Percentiles rank a stretch among this genome's conserved stretches.
phyloP scores from a whole-genome alignment of 495 filamentous ascomycete species.

The Tuber indicum region DNA sequence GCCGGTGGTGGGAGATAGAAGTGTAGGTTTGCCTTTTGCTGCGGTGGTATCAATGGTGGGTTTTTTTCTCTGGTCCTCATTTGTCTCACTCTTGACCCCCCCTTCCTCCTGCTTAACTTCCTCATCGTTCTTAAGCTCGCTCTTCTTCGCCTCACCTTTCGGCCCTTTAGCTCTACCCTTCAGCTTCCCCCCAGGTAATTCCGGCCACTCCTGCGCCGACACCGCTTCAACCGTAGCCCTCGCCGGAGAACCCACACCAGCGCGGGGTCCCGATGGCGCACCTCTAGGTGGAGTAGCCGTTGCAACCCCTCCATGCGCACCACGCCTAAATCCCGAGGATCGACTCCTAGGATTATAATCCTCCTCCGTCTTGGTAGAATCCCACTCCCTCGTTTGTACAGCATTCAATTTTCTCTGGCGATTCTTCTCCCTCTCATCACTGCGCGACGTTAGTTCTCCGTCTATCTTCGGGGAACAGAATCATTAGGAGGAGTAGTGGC shows the following conservation, averaged over 20 bases:
- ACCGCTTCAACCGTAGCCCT: conserved; percentile 3
- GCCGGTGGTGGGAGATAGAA: conserved; percentile 28
- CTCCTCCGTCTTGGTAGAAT: conserved; percentile 64
- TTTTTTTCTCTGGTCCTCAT: neutral
- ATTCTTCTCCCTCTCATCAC: conserved; percentile 62
- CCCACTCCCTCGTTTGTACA: conserved; percentile 65
- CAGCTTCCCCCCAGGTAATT: conserved; percentile 7
- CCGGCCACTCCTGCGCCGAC: conserved; percentile 29
- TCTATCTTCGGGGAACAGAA: neutral
- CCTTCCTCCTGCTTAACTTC: neutral
- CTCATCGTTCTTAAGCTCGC: neutral
- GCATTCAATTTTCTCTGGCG: conserved; percentile 63
- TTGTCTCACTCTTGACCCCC: neutral
- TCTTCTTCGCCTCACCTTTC: neutral
- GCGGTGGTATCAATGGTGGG: neutral
- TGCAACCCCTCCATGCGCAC: conserved; percentile 28
- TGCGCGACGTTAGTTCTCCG: conserved; percentile 2
- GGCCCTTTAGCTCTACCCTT: neutral
- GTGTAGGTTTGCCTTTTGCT: conserved; percentile 9
- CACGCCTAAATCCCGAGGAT: conserved; percentile 30
- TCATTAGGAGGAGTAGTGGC: neutral
- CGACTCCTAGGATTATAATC: conserved; percentile 43
- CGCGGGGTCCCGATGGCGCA: conserved; percentile 4
- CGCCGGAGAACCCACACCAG: conserved; percentile 4
- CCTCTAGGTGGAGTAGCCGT: conserved; percentile 4